Base-by-base conservation (phyloP, 2,329 filamentous ascomycete genomes). In the Apiospora sp. region DNA sequence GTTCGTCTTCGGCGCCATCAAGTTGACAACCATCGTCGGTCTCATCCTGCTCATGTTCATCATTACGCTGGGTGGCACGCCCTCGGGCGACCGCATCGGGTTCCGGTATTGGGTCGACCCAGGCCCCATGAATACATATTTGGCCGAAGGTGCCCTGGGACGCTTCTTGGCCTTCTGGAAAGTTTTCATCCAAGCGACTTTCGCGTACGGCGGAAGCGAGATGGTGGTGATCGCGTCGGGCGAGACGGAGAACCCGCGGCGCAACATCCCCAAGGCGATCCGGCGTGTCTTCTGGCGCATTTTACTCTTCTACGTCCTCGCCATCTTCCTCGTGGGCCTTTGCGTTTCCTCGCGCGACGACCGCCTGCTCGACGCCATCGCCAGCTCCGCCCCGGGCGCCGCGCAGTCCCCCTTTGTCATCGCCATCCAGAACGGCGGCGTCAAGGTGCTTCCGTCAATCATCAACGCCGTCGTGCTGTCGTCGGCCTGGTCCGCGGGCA, bases 251-350 rank as follows among this genome's bases (percentile, higher is more conserved):
- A 94, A 95, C 83, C 93, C 93, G 0, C 90, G 93, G 79, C 90
- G 89, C 81, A 93, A 91, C 22, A 92, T 96, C 74, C 93, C 93
- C 8, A 90, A 91, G 73, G 93, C 93, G 70, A 94, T 95, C 85
- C 92, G 91, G 80, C 87, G 94, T 68, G 95, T 93, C 76, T 95
- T 95, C 83, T 95, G 90, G 85, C 93, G 93, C 72, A 95, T 96
- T 80, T 83, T 94, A 75, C 85, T 95, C 84, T 96, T 96, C 86
- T 96, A 96, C 86, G 87, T 91, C 77, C 82, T 94, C 72, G 91
- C 89, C 27, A 92, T 95, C 48, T 87, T 96, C 71, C 87, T 95
- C 69, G 85, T 96, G 71, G 93, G 93, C 78, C 93, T 94, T 87
- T 87, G 92, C 70, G 92, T 96, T 4, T 92, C 92, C 0, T 95